Percentiles rank a stretch among this genome's conserved stretches.
Evolutionary conservation across 352 stramenopile genomes (phyloP).

Genomic region (Phytophthora pseudosyringae): DNA sequence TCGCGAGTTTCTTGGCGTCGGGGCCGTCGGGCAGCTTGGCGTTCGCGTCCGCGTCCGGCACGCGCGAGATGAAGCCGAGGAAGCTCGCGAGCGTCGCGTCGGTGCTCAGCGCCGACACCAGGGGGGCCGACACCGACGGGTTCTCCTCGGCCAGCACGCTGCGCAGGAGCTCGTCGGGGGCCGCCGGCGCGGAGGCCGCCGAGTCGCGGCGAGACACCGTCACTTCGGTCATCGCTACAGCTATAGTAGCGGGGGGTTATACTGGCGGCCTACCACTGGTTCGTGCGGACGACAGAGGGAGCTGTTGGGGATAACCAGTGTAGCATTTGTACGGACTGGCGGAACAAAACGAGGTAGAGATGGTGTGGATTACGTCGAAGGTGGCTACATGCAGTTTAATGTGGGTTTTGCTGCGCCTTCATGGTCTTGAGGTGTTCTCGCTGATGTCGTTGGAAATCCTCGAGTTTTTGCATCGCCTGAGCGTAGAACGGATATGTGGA

Average conservation of each 20-base stretch:
- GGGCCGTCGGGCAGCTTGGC: constrained; percentile 51
- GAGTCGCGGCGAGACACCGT: constrained; percentile 44
- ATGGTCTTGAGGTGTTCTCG: constrained; percentile 47
- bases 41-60: constrained; percentile 36
- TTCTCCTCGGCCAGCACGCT: constrained; percentile 62
- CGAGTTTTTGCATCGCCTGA: constrained; percentile 48
- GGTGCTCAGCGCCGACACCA: constrained; percentile 69
- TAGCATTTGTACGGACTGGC: background rate
- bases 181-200: constrained; percentile 11
- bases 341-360: background rate
- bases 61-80: constrained; percentile 65
- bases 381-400: background rate
- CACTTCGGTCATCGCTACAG: constrained; percentile 37
- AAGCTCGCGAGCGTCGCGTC: constrained; percentile 70
- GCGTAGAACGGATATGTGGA: constrained; percentile 48
- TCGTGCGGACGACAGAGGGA: constrained; percentile 13
- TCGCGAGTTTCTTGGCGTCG: constrained; percentile 35
- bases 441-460: constrained; percentile 58
- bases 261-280: constrained; percentile 1
- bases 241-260: constrained; percentile 11
- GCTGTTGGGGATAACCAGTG: background rate
- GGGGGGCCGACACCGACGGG: constrained; percentile 52
- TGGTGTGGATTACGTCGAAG: constrained; percentile 8
- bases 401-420: background rate
- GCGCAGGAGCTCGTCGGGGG: constrained; percentile 46